These are phyloP conservation scores for Hamiltosporidium magnivora DNA, from an alignment of 371 early-diverging fungal species.

Conservation along the genomic window DNA sequence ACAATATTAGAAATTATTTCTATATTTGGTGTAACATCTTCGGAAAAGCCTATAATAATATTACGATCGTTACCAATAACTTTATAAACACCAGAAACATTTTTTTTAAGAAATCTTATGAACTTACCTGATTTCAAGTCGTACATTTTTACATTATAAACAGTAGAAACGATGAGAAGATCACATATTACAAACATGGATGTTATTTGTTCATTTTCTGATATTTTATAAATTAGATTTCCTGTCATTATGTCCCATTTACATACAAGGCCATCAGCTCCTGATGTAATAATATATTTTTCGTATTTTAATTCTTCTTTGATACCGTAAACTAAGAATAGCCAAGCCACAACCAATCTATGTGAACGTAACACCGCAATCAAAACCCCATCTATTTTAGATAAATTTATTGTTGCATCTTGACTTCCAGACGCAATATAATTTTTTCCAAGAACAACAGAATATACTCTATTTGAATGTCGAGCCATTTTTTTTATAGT, in stretches of 20 bases:
- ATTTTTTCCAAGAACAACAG: constrained; percentile 1
- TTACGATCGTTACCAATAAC: too few species aligned
- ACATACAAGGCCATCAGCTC: constrained; percentile 33
- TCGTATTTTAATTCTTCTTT: constrained; percentile 3
- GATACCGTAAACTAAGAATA: constrained; percentile 16
- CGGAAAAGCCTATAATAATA: too few species aligned
- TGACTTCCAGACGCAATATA: constrained; percentile 37
- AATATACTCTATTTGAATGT: constrained; percentile 62
- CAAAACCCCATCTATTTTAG: constrained; percentile 19
- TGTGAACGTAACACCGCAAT: constrained; percentile 14
- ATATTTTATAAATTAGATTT: constrained; percentile 24
- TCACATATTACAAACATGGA: not conserved
- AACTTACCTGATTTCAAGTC: not conserved
- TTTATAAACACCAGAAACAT: not conserved
- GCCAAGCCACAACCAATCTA: constrained; percentile 23
- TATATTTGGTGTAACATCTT: too few species aligned
- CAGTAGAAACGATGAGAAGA: not conserved
- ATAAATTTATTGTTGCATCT: constrained; percentile 38
- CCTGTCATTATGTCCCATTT: constrained; percentile 38
- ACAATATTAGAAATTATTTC: too few species aligned
- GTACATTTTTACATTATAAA: not conserved
- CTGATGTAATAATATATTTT: constrained; percentile 35
- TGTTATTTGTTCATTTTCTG: constrained; percentile 13
- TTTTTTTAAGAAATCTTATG: not conserved
- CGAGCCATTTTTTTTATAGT: constrained; percentile 21